Percentiles rank a stretch among this genome's conserved stretches.
Conservation (phyloP, 108 stramenopile species). For the Discostella stelligeroides region DNA sequence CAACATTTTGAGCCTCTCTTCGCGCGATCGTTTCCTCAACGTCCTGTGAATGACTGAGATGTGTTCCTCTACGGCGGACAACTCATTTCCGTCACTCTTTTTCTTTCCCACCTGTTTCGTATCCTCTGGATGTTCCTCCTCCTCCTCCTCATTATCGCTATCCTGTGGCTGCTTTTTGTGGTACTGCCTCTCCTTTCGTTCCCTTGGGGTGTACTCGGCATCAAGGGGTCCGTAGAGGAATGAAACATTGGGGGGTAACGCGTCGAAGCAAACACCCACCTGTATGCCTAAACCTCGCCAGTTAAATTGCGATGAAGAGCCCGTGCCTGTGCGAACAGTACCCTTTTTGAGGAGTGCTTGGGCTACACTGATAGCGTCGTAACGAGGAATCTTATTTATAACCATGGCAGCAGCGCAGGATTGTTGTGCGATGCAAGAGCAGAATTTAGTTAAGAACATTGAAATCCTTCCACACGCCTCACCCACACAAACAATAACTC, state of each 20-base stretch:
- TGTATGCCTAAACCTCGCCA: slow-evolving; percentile 71
- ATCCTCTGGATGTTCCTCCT: slow-evolving; percentile 65
- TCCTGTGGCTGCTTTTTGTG: slow-evolving; percentile 21
- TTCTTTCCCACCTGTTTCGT: slow-evolving; percentile 40
- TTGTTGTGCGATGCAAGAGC: too few species aligned
- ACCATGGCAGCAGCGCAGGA: too few species aligned
- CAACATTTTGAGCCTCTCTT: slow-evolving; percentile 15
- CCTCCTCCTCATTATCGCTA: slow-evolving; percentile 62
- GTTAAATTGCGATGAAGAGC: slow-evolving; percentile 55
- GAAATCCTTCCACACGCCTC: too few species aligned
- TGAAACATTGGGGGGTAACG: slow-evolving; percentile 63
- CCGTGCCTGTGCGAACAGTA: slow-evolving; percentile 30
- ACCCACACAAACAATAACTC: too few species aligned
- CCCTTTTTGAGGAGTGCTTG: slow-evolving; percentile 55
- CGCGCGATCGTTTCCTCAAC: slow-evolving; percentile 36
- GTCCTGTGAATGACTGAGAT: slow-evolving; percentile 56
- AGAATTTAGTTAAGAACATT: too few species aligned
- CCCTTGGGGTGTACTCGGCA: slow-evolving; percentile 50
- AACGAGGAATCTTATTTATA: slow-evolving; percentile 87
- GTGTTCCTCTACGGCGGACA: slow-evolving; percentile 68
- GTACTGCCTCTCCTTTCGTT: slow-evolving; percentile 56
- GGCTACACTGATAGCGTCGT: slow-evolving; percentile 72
- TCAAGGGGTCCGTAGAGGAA: slow-evolving; percentile 79
- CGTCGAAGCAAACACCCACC: slow-evolving; percentile 79
- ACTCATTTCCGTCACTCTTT: slow-evolving; percentile 61